Conservation (phyloP, 441 rosid genomes). For the Croton laevigatus region DNA sequence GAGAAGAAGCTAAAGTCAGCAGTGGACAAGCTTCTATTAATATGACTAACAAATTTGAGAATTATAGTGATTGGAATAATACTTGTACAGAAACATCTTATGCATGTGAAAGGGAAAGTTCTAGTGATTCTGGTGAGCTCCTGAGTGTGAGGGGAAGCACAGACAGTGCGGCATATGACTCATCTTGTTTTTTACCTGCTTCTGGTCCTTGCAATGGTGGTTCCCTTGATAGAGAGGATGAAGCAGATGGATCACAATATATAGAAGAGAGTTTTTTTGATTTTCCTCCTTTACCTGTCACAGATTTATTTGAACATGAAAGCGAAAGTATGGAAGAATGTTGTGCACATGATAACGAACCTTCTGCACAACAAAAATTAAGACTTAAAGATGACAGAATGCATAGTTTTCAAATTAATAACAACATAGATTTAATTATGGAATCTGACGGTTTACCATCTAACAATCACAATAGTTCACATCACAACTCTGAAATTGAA, state of each 20-base stretch:
- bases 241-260: constrained; percentile 36
- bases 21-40: constrained; percentile 41
- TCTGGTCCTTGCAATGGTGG: constrained; percentile 38
- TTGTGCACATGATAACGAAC: constrained; percentile 28
- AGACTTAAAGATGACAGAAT: constrained; percentile 44
- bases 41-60: constrained; percentile 42
- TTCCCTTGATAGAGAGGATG: constrained; percentile 41
- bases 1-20: constrained; percentile 43
- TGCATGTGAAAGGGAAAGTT: constrained; percentile 53
- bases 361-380: constrained; percentile 33
- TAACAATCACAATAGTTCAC: constrained; percentile 23
- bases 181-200: constrained; percentile 49
- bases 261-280: constrained; percentile 46
- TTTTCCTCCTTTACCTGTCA: constrained; percentile 70
- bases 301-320: constrained; percentile 65
- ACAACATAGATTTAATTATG: constrained; percentile 71
- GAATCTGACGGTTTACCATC: constrained; percentile 52
- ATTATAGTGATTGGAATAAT: constrained; percentile 46
- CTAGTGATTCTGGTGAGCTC: constrained; percentile 61
- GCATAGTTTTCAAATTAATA: constrained; percentile 73
- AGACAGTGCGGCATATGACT: constrained; percentile 49
- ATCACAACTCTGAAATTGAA: constrained; percentile 58
- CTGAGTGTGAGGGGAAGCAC: constrained; percentile 58
- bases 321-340: constrained; percentile 41
- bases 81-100: constrained; percentile 52